Conservation (phyloP, 2,329 filamentous ascomycete genomes). For the Aspergillaceae sp. region DNA sequence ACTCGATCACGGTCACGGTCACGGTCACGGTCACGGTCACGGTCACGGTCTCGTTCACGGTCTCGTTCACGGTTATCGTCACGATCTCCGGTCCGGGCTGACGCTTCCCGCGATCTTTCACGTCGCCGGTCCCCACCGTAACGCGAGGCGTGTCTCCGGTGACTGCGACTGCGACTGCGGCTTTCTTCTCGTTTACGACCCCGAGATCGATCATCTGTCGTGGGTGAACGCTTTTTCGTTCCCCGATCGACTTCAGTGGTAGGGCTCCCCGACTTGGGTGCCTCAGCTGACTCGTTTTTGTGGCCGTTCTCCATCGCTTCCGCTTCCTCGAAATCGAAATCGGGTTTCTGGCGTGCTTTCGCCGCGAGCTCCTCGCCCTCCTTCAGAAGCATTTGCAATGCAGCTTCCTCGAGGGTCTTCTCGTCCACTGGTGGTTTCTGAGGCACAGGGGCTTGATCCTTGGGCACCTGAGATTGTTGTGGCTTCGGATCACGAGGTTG, state of each 20-base stretch:
- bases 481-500: conserved; percentile 22
- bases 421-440: conserved; percentile 36
- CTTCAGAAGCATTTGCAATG: conserved; percentile 45
- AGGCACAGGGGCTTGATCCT: conserved; percentile 24
- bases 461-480: conserved; percentile 25
- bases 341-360: conserved; percentile 42
- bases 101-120: conserved; percentile 21
- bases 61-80: conserved; percentile 27
- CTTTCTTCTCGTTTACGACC: conserved; percentile 16
- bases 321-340: conserved; percentile 43
- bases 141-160: conserved; percentile 18
- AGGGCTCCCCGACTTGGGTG: conserved; percentile 14
- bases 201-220: conserved; percentile 17
- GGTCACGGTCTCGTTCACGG: conserved; percentile 19
- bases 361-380: conserved; percentile 49
- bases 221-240: conserved; percentile 18
- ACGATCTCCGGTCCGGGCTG: conserved; percentile 24
- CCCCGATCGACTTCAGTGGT: conserved; percentile 17
- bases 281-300: conserved; percentile 17
- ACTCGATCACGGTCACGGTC: conserved; percentile 22
- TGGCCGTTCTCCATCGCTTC: conserved; percentile 34
- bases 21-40: conserved; percentile 6
- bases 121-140: conserved; percentile 23
- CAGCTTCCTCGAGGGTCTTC: conserved; percentile 48
- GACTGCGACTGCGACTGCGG: conserved; percentile 24